Evolutionary conservation across 305 asterid genomes (phyloP).

Genomic region (Ajuga reptans): DNA sequence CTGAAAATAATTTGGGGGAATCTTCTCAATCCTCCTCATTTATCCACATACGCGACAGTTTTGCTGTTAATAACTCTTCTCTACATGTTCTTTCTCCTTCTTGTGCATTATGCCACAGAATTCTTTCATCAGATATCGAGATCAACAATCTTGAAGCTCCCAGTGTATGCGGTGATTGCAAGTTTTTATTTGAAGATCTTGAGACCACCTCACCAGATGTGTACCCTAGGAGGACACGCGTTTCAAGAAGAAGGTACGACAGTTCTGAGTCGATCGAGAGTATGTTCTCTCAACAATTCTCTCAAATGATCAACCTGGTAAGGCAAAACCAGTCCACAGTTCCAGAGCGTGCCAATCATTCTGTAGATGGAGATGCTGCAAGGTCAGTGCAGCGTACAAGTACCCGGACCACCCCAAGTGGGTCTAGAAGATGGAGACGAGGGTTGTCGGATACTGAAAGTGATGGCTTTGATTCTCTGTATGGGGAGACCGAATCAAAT

Average conservation of each 20-base stretch:
- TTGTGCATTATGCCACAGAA: constrained; percentile 63
- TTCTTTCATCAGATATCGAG: constrained; percentile 35
- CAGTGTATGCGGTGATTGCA: constrained; percentile 68
- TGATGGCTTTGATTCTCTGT: constrained; percentile 65
- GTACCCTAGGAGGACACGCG: constrained; percentile 29
- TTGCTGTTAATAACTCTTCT: constrained; percentile 21
- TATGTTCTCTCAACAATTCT: constrained; percentile 53
- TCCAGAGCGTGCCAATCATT: constrained; percentile 39
- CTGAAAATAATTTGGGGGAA: constrained; percentile 38
- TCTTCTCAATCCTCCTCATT: constrained; percentile 27
- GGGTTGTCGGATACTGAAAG: constrained; percentile 68
- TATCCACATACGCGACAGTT: constrained; percentile 22
- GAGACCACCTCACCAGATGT: constrained; percentile 45
- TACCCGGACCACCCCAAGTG: constrained; percentile 53
- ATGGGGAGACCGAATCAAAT: constrained; percentile 68
- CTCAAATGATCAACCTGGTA: constrained; percentile 39
- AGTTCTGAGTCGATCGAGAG: constrained; percentile 62
- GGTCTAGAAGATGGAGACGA: constrained; percentile 64
- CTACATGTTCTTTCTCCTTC: constrained; percentile 14
- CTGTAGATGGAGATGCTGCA: constrained; percentile 38
- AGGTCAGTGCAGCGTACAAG: constrained; percentile 32
- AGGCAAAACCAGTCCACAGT: constrained; percentile 41
- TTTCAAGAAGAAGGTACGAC: constrained; percentile 38
- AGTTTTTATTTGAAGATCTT: constrained; percentile 62
- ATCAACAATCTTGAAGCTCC: constrained; percentile 37